These are phyloP conservation scores for Nemophila menziesii DNA, from an alignment of 257 asterid species.

Conservation along the genomic window DNA sequence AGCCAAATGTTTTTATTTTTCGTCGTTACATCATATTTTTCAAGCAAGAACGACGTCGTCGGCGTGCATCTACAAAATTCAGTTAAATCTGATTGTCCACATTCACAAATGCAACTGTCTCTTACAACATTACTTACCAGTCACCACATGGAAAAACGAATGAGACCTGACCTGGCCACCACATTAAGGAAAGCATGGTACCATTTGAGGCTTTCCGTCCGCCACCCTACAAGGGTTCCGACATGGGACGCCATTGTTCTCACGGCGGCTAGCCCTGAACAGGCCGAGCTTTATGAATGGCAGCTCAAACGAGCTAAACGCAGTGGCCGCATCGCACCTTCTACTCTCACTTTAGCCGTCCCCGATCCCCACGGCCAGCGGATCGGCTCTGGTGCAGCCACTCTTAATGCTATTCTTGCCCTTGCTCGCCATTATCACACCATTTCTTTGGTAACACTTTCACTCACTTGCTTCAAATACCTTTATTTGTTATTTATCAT, in stretches of 20 bases:
- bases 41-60: background rate
- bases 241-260: constrained; percentile 90
- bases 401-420: constrained; percentile 62
- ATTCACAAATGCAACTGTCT: background rate
- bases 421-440: constrained; percentile 43
- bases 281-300: constrained; percentile 78
- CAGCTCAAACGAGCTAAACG: constrained; percentile 84
- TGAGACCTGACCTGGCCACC: constrained; percentile 31
- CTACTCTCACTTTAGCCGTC: constrained; percentile 72
- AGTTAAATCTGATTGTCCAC: background rate
- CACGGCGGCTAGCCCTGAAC: constrained; percentile 98
- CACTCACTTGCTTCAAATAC: too few relatives aligned
- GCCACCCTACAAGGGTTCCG: constrained; percentile 63
- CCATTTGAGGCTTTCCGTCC: constrained; percentile 68
- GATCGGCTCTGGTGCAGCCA: constrained; percentile 94
- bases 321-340: constrained; percentile 65
- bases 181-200: constrained; percentile 76
- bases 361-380: constrained; percentile 89
- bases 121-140: background rate
- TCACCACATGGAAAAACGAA: background rate
- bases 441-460: constrained; percentile 15
- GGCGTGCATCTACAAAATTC: background rate
- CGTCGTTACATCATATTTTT: too few relatives aligned
- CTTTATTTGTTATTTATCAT: too few relatives aligned
- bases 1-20: constrained; percentile 10